These are phyloP conservation scores for Fusarium sp. DNA, from an alignment of 2,329 filamentous ascomycete species.

Conservation along the genomic window DNA sequence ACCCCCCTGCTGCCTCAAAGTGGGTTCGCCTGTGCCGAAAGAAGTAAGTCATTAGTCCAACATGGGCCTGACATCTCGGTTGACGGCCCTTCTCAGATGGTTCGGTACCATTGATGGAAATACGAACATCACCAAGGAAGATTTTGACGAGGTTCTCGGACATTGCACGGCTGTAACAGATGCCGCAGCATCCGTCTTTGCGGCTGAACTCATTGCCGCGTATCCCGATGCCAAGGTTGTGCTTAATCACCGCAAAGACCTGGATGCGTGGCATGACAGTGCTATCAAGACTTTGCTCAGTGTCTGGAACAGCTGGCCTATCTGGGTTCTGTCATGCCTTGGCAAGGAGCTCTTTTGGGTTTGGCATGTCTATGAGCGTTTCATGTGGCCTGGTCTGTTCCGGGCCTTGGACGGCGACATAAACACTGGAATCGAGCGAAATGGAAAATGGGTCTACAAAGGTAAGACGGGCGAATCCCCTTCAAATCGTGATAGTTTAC, in stretches of 20 bases:
- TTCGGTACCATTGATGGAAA: slow-evolving; percentile 21
- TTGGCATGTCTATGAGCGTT: slow-evolving; percentile 11
- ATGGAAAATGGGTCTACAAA: slow-evolving; percentile 13
- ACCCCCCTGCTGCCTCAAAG: background rate
- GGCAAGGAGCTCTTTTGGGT: background rate
- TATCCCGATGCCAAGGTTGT: slow-evolving; percentile 36
- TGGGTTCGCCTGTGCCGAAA: slow-evolving; percentile 23
- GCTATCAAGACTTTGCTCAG: slow-evolving; percentile 20
- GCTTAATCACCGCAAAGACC: slow-evolving; percentile 24
- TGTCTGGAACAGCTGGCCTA: slow-evolving; percentile 5
- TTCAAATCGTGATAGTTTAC: no score
- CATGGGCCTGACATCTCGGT: background rate
- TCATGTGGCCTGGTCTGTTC: slow-evolving; percentile 7
- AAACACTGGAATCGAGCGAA: background rate
- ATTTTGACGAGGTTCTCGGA: slow-evolving; percentile 28
- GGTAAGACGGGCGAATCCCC: no score
- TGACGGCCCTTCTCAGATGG: slow-evolving; percentile 9
- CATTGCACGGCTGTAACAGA: slow-evolving; percentile 28
- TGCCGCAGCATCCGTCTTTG: slow-evolving; percentile 27
- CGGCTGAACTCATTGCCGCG: slow-evolving; percentile 23
- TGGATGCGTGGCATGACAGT: slow-evolving; percentile 30
- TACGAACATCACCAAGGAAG: slow-evolving; percentile 9
- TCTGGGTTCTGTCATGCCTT: slow-evolving; percentile 1
- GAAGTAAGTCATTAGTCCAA: background rate
- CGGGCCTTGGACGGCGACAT: slow-evolving; percentile 7